phyloP scores from a whole-genome alignment of 768 basidiomycete species.

The Lactarius deliciosus region DNA sequence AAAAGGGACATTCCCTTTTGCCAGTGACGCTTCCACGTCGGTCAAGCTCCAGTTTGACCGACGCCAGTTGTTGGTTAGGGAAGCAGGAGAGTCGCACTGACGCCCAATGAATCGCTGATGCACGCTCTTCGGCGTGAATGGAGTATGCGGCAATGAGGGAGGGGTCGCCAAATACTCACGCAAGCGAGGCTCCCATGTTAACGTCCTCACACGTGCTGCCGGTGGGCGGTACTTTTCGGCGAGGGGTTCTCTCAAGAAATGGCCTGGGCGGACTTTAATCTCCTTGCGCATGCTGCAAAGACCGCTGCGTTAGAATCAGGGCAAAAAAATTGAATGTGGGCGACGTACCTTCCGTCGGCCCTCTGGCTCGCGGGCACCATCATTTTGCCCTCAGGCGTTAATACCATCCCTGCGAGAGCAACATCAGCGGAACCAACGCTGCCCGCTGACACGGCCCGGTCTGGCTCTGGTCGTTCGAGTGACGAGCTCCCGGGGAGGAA shows the following conservation, averaged over 20 bases:
- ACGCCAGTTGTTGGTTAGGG: slow-evolving; percentile 11
- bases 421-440: background rate
- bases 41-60: background rate
- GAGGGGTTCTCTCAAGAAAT: slow-evolving; percentile 4
- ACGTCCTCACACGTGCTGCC: slow-evolving; percentile 17
- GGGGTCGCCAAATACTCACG: background rate
- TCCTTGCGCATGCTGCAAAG: slow-evolving; percentile 17
- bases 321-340: background rate
- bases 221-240: slow-evolving; percentile 22
- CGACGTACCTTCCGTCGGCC: slow-evolving; percentile 16
- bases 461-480: background rate
- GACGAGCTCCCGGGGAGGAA: background rate
- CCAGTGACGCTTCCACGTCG: background rate
- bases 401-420: slow-evolving; percentile 10
- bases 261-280: slow-evolving; percentile 14
- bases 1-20: background rate
- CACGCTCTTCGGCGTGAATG: slow-evolving; percentile 5
- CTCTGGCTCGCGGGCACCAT: slow-evolving; percentile 24
- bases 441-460: background rate
- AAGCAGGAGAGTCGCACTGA: slow-evolving; percentile 10
- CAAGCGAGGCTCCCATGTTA: slow-evolving; percentile 15
- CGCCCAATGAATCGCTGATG: slow-evolving; percentile 4
- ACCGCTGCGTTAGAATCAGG: background rate
- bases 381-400: slow-evolving; percentile 10
- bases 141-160: background rate